A percentile compares a stretch with the other conserved stretches of the same genome.
These are phyloP conservation scores for Mycena haematopus DNA, from an alignment of 768 basidiomycete genomes.

Conservation along the genomic window DNA sequence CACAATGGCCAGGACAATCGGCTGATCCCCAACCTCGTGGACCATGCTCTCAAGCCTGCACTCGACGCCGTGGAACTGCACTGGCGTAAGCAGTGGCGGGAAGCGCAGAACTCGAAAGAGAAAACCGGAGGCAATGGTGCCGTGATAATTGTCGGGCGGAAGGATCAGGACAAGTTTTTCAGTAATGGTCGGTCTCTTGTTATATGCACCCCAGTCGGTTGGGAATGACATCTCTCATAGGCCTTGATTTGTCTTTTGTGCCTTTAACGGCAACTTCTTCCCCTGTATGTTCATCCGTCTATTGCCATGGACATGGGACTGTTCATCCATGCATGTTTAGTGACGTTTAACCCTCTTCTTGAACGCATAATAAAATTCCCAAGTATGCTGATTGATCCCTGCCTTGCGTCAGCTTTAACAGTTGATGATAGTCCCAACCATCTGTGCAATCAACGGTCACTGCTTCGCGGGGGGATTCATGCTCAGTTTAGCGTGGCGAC, in stretches of 20 bases:
- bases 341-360: conserved; percentile 76
- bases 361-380: conserved; percentile 76
- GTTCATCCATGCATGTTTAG: conserved; percentile 43
- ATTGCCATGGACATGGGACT: neutral
- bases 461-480: conserved; percentile 87
- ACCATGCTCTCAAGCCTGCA: conserved; percentile 68
- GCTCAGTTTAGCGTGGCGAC: conserved; percentile 81
- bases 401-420: neutral
- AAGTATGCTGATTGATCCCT: conserved; percentile 50
- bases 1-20: conserved; percentile 82
- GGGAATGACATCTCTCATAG: conserved; percentile 38
- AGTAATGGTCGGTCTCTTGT: conserved; percentile 65
- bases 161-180: conserved; percentile 86
- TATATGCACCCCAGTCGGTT: conserved; percentile 5
- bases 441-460: conserved; percentile 85
- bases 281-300: conserved; percentile 51
- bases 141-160: conserved; percentile 77
- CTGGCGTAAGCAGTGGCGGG: conserved; percentile 65
- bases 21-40: conserved; percentile 62
- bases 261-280: conserved; percentile 67
- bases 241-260: conserved; percentile 66
- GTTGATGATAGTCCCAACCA: conserved; percentile 61
- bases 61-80: conserved; percentile 75
- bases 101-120: conserved; percentile 49
- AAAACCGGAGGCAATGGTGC: conserved; percentile 67